phyloP scores from a whole-genome alignment of 2,329 filamentous ascomycete species.

The Aspergillus sp. region DNA sequence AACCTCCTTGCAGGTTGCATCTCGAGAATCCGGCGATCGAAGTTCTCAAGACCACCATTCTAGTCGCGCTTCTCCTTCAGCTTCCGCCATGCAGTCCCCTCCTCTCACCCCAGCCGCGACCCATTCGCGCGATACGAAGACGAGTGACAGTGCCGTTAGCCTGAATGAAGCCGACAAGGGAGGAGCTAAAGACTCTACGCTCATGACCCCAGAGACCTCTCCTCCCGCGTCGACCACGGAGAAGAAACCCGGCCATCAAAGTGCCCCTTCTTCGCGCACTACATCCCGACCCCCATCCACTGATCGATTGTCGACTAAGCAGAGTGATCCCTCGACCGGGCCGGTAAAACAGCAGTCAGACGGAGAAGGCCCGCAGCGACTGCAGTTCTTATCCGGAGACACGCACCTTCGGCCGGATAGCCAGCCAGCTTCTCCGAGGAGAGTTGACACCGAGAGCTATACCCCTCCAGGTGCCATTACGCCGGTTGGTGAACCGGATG shows the following conservation, averaged over 20 bases:
- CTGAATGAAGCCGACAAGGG: conserved; percentile 27
- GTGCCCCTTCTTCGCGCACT: conserved; percentile 33
- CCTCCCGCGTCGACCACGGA: conserved; percentile 38
- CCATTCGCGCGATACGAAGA: conserved; percentile 46
- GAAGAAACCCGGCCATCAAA: conserved; percentile 23
- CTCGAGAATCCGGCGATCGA: conserved; percentile 53
- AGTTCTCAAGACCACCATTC: conserved; percentile 53
- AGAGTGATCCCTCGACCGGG: conserved; percentile 37
- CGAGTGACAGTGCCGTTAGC: conserved; percentile 24
- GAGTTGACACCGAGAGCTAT: conserved; percentile 37
- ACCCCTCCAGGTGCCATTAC: conserved; percentile 66
- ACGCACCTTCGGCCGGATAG: conserved; percentile 51
- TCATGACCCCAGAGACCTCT: conserved; percentile 49
- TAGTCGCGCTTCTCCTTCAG: conserved; percentile 58
- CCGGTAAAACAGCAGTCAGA: conserved; percentile 37
- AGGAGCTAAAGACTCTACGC: conserved; percentile 20
- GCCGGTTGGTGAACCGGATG: conserved; percentile 68
- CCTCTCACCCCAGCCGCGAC: conserved; percentile 82
- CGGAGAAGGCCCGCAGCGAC: conserved; percentile 23
- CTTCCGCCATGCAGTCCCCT: conserved; percentile 71
- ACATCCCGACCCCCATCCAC: conserved; percentile 35
- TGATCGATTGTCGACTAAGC: conserved; percentile 33
- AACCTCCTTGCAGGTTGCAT: conserved; percentile 29
- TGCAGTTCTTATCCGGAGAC: conserved; percentile 31
- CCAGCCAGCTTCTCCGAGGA: conserved; percentile 51